These are phyloP conservation scores for Aspergillus hiratsukae DNA, from an alignment of 2,329 filamentous ascomycete genomes.

Conservation along the genomic window DNA sequence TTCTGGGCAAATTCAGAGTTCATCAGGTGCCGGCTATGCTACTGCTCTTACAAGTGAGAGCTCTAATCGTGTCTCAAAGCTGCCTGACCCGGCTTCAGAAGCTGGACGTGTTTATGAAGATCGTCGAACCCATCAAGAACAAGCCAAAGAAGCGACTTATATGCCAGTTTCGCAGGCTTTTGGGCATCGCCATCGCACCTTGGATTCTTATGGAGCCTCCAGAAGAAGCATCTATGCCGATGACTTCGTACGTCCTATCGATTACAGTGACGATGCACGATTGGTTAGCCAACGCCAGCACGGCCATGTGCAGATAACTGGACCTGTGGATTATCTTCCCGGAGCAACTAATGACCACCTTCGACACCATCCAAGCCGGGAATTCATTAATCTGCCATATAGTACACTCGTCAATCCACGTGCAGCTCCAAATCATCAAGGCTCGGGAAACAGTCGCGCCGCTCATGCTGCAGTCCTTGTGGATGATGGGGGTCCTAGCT, in stretches of 20 bases:
- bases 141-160: slow-evolving; percentile 7
- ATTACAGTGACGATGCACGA: slow-evolving; percentile 20
- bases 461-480: slow-evolving; percentile 15
- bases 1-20: slow-evolving; percentile 7
- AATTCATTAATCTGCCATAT: slow-evolving; percentile 10
- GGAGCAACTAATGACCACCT: slow-evolving; percentile 11
- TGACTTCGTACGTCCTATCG: slow-evolving; percentile 34
- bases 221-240: slow-evolving; percentile 30
- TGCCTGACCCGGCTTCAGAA: slow-evolving; percentile 11
- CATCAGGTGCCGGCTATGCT: slow-evolving; percentile 14
- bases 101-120: slow-evolving; percentile 15
- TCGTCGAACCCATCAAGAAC: slow-evolving; percentile 14
- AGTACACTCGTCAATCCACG: slow-evolving; percentile 9
- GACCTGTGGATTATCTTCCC: slow-evolving; percentile 11
- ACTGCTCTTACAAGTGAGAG: slow-evolving; percentile 16
- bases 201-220: slow-evolving; percentile 14
- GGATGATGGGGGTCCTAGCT: slow-evolving; percentile 1
- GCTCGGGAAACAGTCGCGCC: slow-evolving; percentile 7
- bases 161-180: slow-evolving; percentile 9
- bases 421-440: slow-evolving; percentile 7
- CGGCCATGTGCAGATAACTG: slow-evolving; percentile 10
- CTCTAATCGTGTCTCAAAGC: slow-evolving; percentile 13
- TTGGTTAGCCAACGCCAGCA: slow-evolving; percentile 17
- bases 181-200: slow-evolving; percentile 14
- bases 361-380: slow-evolving; percentile 9